Evolutionary conservation across 2,329 filamentous ascomycete species (phyloP).

Genomic region (Dactylella cylindrospora): DNA sequence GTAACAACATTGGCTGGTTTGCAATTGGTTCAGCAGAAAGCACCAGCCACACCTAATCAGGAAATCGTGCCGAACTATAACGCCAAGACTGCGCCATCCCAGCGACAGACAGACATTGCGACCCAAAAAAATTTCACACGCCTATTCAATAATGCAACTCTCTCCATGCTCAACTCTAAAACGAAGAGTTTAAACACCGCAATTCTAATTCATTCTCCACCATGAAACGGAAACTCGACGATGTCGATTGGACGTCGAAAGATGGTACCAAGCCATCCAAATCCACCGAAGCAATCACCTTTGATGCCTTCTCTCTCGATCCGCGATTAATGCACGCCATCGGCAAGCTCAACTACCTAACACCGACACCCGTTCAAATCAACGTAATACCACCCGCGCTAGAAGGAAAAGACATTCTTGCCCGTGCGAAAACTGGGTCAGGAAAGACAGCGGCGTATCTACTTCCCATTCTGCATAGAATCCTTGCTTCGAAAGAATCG

Average conservation of each 20-base stretch:
- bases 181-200: too few species aligned
- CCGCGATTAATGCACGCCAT: conserved; percentile 82
- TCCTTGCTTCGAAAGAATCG: conserved; percentile 75
- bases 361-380: conserved; percentile 84
- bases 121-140: too few species aligned
- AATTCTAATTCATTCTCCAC: too few species aligned
- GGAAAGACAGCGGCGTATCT: conserved; percentile 98
- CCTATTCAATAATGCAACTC: too few species aligned
- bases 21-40: too few species aligned
- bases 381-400: conserved; percentile 85
- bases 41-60: too few species aligned
- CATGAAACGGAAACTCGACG: conserved; percentile 66
- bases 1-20: too few species aligned
- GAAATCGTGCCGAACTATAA: too few species aligned
- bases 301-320: conserved; percentile 78
- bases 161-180: too few species aligned
- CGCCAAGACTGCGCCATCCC: too few species aligned
- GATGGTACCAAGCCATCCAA: conserved; percentile 43
- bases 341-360: conserved; percentile 77
- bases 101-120: too few species aligned
- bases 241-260: conserved; percentile 57
- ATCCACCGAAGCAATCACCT: conserved; percentile 58
- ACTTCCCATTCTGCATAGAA: conserved; percentile 80
- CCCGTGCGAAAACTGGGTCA: conserved; percentile 89
- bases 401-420: conserved; percentile 81